Evolutionary conservation across 169 alveolate genomes (phyloP).

Genomic region (Plasmodium reichenowi): DNA sequence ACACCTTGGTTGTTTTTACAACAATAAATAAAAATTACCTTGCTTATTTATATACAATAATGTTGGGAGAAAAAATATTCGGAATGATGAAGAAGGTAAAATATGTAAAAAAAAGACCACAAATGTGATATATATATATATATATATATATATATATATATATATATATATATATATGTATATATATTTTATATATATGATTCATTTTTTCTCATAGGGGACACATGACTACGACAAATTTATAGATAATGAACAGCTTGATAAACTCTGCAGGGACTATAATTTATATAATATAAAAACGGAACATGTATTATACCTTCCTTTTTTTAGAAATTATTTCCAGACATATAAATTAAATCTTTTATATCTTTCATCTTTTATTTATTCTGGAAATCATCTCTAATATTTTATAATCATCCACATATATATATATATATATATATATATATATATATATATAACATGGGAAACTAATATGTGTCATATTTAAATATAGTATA

Average conservation of each 20-base stretch:
- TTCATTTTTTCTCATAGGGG: slow-evolving; percentile 22
- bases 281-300: slow-evolving; percentile 26
- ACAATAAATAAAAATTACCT: slow-evolving; percentile 20
- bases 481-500: no score
- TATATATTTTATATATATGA: background rate
- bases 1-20: slow-evolving; percentile 35
- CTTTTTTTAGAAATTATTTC: slow-evolving; percentile 30
- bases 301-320: slow-evolving; percentile 36
- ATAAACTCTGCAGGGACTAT: background rate
- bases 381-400: slow-evolving; percentile 2
- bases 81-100: slow-evolving; percentile 35
- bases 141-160: no score
- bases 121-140: no score
- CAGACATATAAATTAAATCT: slow-evolving; percentile 18
- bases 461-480: no score
- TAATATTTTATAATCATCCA: no score
- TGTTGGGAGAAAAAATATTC: slow-evolving; percentile 28
- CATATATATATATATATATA: no score
- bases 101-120: background rate
- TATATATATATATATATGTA: background rate
- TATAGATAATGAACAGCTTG: slow-evolving; percentile 16
- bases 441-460: no score
- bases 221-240: slow-evolving; percentile 37
- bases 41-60: slow-evolving; percentile 22
- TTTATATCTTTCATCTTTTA: slow-evolving; percentile 29